A percentile compares a stretch with the other conserved stretches of the same genome.
Conservation (phyloP, 139 green algal genomes). For the Tetradesmus obliquus region DNA sequence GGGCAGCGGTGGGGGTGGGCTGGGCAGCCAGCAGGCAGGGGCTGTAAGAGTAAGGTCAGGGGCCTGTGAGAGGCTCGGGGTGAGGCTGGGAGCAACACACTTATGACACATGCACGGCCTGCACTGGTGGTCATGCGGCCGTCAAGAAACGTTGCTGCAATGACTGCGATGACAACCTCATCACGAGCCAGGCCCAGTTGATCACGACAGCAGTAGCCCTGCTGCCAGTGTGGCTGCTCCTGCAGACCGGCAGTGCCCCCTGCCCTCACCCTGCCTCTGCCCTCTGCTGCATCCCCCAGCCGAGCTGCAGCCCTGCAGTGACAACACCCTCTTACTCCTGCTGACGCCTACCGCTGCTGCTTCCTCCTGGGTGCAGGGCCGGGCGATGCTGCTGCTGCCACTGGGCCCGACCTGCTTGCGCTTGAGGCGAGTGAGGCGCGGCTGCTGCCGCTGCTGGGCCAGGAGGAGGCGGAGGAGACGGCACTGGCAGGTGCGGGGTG, state of each 20-base stretch:
- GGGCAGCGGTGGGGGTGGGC: too few relatives aligned
- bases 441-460: background rate
- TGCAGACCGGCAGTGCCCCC: background rate
- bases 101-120: too few relatives aligned
- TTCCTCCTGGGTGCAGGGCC: background rate
- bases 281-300: background rate
- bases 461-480: background rate
- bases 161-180: too few relatives aligned
- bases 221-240: slow-evolving; percentile 1
- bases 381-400: background rate
- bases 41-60: background rate
- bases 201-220: background rate
- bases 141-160: too few relatives aligned
- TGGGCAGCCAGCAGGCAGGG: too few relatives aligned
- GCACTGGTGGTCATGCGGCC: too few relatives aligned
- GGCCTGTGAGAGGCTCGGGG: too few relatives aligned
- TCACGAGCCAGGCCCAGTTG: too few relatives aligned
- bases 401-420: background rate
- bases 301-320: background rate
- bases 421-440: background rate
- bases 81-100: too few relatives aligned
- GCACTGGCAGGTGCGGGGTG: background rate
- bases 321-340: background rate
- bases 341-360: background rate
- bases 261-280: background rate